Base-by-base conservation (phyloP, 257 asterid genomes). In the Linaria vulgaris region DNA sequence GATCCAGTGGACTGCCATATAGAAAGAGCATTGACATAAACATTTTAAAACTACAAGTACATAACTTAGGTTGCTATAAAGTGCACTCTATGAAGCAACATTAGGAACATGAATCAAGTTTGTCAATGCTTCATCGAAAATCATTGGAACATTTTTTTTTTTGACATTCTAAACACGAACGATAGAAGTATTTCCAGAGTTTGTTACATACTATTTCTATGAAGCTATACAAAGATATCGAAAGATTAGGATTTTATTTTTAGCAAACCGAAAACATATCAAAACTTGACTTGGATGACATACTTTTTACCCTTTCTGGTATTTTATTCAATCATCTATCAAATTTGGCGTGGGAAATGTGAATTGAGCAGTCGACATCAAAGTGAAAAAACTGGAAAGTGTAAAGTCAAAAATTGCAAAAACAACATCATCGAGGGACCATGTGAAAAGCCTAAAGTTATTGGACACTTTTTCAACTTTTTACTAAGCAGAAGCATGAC, bases 1-100 rank as follows among this genome's bases (percentile, higher is more conserved):
- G 95, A 80, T 61, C 90, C 83, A 0, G 95, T 85, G 21, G 95
- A 85, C 95, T 87, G 81, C 70, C 68, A 71, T 9, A 69, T 2
- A 54, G 6, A 12, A 41, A 21, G 16, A 63, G 19, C 46, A 45
- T 54, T 37, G 41, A 68, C 61, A 59, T 34, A 24, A n/a, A 45
- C 62, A 20, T 37, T 6, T 27, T 27, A 27, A 27, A 27, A 2
- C 3, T 27, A 27, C 34, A 27, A 27, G n/a, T n/a, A n/a, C n/a
- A 27, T 27, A 2, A 27, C 34, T 27, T 27, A 27, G 34, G 34
- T 27, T 27, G 34, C 34, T 27, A 27, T 27, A 27, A 27, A 6
- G 3, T 27, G 34, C 6, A 27, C 4, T 27, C 34, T 27, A 27
- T 27, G 34, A 27, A 27, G 34, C 34, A n/a, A n/a, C n/a, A n/a